Percentiles rank a stretch among this genome's conserved stretches.
These are phyloP conservation scores for Ceratocystis huliohia DNA, from an alignment of 2,329 filamentous ascomycete species.

Conservation along the genomic window DNA sequence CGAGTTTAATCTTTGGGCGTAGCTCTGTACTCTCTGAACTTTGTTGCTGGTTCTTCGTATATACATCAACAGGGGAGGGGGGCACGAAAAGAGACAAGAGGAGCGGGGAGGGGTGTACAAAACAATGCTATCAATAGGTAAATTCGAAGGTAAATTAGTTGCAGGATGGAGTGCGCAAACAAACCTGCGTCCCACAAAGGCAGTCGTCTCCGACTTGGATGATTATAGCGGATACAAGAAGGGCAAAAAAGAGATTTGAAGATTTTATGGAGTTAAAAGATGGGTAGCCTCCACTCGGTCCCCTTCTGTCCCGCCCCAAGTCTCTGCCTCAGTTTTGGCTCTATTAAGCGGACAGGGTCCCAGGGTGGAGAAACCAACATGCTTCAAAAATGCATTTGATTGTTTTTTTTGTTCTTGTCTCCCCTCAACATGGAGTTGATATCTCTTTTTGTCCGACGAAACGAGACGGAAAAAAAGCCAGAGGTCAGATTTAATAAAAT, in stretches of 20 bases:
- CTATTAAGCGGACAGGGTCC: background rate
- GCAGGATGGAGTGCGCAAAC: background rate
- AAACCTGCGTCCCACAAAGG: slow-evolving; percentile 4
- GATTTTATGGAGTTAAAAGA: background rate
- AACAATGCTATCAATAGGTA: background rate
- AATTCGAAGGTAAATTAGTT: background rate
- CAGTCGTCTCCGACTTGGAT: slow-evolving; percentile 1
- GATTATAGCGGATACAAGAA: background rate
- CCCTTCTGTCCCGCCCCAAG: background rate
- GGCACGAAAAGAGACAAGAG: background rate
- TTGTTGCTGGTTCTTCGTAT: slow-evolving; percentile 9
- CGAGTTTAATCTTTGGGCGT: background rate
- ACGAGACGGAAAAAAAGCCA: background rate
- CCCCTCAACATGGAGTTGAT: background rate
- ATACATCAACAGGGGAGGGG: background rate
- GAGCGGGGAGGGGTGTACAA: background rate
- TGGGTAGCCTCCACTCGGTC: background rate
- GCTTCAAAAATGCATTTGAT: background rate
- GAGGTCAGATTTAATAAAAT: background rate
- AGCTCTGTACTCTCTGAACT: background rate
- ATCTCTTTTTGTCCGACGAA: slow-evolving; percentile 4
- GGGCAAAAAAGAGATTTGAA: background rate
- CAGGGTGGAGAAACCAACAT: background rate
- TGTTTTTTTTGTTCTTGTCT: background rate
- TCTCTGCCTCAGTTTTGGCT: slow-evolving; percentile 8